Percentiles rank a stretch among this genome's conserved stretches.
Conservation (phyloP, 257 asterid species). For the Vinca minor region DNA sequence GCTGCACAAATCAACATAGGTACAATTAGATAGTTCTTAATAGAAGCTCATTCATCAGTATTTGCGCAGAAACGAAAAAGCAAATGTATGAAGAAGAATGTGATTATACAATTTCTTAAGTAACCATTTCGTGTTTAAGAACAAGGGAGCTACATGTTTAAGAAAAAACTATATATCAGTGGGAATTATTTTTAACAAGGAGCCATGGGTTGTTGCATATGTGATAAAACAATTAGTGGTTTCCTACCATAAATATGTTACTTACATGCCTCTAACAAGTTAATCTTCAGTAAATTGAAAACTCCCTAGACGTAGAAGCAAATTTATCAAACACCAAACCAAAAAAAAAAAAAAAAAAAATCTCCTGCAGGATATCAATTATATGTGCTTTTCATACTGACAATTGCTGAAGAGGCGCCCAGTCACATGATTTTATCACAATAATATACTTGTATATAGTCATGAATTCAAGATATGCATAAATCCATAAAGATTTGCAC, state of each 20-base stretch:
- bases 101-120: not conserved
- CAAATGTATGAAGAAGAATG: not conserved
- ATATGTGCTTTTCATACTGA: not conserved
- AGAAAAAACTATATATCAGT: no score
- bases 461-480: not conserved
- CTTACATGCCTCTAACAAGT: not conserved
- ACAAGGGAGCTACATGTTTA: not conserved
- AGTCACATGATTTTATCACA: not conserved
- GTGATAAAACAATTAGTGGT: not conserved
- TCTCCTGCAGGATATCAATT: not conserved
- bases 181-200: not conserved
- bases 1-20: conserved; percentile 39
- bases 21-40: not conserved
- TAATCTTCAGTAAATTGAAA: not conserved
- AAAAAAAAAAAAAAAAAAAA: not conserved
- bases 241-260: not conserved
- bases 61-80: not conserved
- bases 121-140: not conserved
- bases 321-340: not conserved
- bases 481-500: not conserved
- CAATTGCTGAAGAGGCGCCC: not conserved
- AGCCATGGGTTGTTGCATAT: not conserved
- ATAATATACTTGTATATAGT: not conserved
- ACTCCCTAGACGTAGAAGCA: not conserved
- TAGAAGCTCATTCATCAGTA: not conserved